These are phyloP conservation scores for Diaporthe sp. DNA, from an alignment of 2,329 filamentous ascomycete species.

Conservation along the genomic window DNA sequence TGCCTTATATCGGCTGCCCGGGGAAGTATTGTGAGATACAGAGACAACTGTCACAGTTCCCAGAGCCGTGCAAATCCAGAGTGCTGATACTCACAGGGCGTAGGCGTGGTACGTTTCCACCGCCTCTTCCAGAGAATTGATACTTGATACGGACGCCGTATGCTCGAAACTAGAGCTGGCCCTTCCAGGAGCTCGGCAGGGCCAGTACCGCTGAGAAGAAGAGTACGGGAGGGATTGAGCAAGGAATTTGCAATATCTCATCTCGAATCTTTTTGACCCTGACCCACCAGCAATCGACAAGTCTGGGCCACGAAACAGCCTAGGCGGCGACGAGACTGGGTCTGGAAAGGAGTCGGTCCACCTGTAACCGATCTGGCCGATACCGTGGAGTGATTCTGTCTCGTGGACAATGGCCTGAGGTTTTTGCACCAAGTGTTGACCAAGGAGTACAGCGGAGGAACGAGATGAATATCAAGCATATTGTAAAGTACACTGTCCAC, in stretches of 20 bases:
- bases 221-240: not conserved
- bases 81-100: not conserved
- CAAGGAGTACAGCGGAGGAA: not conserved
- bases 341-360: slow-evolving; percentile 16
- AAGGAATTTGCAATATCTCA: not conserved
- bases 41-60: not conserved
- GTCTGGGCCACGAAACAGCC: not conserved
- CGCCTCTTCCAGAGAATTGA: not conserved
- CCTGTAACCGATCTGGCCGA: slow-evolving; percentile 1
- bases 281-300: not conserved
- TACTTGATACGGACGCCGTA: not conserved
- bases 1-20: not conserved
- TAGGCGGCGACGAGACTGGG: not conserved
- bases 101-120: not conserved
- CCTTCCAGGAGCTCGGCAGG: too few relatives aligned
- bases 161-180: not conserved
- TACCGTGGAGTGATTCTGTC: not conserved
- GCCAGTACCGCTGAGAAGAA: not conserved
- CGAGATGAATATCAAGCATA: not conserved
- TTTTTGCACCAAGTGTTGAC: not conserved
- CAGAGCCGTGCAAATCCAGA: not conserved
- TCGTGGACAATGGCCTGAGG: not conserved
- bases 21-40: not conserved
- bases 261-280: not conserved
- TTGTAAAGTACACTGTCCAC: not conserved